phyloP scores from a whole-genome alignment of 345 rosid genomes.

The Melaleuca quinquenervia region DNA sequence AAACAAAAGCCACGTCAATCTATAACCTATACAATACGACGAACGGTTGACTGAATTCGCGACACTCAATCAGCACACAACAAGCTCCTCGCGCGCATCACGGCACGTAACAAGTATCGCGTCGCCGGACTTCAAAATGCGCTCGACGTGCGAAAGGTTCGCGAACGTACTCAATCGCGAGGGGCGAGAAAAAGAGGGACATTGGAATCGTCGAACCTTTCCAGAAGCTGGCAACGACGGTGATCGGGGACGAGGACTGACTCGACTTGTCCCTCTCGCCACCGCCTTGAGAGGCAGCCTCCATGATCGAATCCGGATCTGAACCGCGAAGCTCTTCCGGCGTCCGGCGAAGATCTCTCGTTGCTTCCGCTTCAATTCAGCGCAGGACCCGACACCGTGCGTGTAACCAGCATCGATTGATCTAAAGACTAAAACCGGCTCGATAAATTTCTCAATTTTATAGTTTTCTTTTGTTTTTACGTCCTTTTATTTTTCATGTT shows the following conservation, averaged over 20 bases:
- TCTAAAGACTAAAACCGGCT: not conserved
- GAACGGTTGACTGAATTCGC: not conserved
- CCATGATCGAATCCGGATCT: slow-evolving; percentile 41
- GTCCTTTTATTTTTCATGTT: not conserved
- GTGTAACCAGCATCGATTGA: not conserved
- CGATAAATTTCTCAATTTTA: not conserved
- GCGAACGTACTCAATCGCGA: not conserved
- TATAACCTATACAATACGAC: not conserved
- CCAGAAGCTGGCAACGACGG: slow-evolving; percentile 83
- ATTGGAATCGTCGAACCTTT: slow-evolving; percentile 39
- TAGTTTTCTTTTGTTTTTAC: not conserved
- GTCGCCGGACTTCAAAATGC: not conserved
- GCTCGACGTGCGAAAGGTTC: not conserved
- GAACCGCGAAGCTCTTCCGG: not conserved
- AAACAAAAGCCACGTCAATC: not conserved
- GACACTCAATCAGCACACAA: not conserved
- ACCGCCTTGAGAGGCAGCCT: slow-evolving; percentile 47
- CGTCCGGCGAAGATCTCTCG: not conserved
- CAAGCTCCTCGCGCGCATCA: not conserved
- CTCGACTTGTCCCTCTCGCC: slow-evolving; percentile 59
- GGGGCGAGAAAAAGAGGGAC: not conserved
- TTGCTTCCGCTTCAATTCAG: not conserved
- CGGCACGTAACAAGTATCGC: not conserved
- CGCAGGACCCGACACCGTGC: slow-evolving; percentile 1
- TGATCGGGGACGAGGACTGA: slow-evolving; percentile 60